phyloP scores from a whole-genome alignment of 306 rosid species.

The Alnus glutinosa region DNA sequence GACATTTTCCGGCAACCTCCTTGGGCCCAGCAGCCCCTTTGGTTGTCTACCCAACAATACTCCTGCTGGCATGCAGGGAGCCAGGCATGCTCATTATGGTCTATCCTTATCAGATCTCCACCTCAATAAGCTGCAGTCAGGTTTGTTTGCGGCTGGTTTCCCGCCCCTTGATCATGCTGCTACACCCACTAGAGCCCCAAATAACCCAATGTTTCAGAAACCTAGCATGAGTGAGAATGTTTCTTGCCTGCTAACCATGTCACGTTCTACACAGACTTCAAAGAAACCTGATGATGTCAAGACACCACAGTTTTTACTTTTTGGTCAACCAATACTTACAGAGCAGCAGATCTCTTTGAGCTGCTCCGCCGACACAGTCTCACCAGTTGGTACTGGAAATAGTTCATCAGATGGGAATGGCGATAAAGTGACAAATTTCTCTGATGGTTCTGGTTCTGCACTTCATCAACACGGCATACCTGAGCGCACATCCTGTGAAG shows the following conservation, averaged over 20 bases:
- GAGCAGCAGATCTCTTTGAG: slow-evolving; percentile 74
- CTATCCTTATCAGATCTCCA: slow-evolving; percentile 67
- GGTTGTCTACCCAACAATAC: slow-evolving; percentile 68
- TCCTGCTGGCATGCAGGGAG: slow-evolving; percentile 99
- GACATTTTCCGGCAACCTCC: slow-evolving; percentile 53
- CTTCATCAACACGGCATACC: slow-evolving; percentile 45
- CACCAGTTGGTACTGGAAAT: slow-evolving; percentile 59
- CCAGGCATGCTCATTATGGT: slow-evolving; percentile 97
- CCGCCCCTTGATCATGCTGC: slow-evolving; percentile 50
- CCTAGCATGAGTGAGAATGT: slow-evolving; percentile 56
- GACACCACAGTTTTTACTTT: slow-evolving; percentile 71
- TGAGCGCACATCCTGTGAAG: slow-evolving; percentile 56
- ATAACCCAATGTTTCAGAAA: slow-evolving; percentile 43
- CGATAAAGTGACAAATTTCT: slow-evolving; percentile 44
- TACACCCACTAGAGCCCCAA: slow-evolving; percentile 41
- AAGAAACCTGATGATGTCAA: slow-evolving; percentile 53
- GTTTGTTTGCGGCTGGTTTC: slow-evolving; percentile 56
- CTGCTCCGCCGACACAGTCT: slow-evolving; percentile 66
- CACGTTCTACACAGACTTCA: slow-evolving; percentile 48
- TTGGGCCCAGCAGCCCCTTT: slow-evolving; percentile 59
- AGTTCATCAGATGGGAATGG: slow-evolving; percentile 73
- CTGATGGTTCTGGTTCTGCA: slow-evolving; percentile 58
- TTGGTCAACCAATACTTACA: slow-evolving; percentile 72
- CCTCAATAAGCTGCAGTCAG: slow-evolving; percentile 67
- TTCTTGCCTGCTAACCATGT: slow-evolving; percentile 67